Evolutionary conservation across 2,329 filamentous ascomycete genomes (phyloP).

Genomic region (Pseudogymnoascus sp.): DNA sequence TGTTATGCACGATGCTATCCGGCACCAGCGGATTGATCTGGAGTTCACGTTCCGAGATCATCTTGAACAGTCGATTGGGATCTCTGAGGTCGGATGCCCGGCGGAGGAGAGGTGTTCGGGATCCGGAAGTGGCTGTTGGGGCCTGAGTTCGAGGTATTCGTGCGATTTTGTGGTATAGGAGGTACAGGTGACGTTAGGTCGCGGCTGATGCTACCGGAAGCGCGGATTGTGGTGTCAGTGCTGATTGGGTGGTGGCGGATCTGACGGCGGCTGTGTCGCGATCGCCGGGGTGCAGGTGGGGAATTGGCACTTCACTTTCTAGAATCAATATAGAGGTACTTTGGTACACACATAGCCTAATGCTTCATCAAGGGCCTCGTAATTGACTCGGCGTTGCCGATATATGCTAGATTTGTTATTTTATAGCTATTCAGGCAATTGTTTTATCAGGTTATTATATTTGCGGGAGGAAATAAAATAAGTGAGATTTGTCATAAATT

Average conservation of each 20-base stretch:
- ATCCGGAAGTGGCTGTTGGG: background rate
- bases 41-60: constrained; percentile 66
- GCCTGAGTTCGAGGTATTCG: background rate
- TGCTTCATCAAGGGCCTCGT: background rate
- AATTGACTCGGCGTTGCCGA: background rate
- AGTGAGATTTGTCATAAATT: background rate
- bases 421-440: background rate
- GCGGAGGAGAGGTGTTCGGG: background rate
- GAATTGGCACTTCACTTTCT: background rate
- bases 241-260: constrained; percentile 1
- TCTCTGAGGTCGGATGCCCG: background rate
- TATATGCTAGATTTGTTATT: background rate
- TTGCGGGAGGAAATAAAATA: background rate
- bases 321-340: background rate
- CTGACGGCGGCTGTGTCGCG: background rate
- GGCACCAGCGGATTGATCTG: constrained; percentile 71
- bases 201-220: background rate
- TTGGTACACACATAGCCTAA: background rate
- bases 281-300: background rate
- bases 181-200: constrained; percentile 7
- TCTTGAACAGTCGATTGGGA: constrained; percentile 30
- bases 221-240: background rate
- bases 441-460: background rate
- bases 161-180: background rate
- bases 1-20: constrained; percentile 76